Conservation (phyloP, 345 rosid genomes). For the Citrus cavaleriei region DNA sequence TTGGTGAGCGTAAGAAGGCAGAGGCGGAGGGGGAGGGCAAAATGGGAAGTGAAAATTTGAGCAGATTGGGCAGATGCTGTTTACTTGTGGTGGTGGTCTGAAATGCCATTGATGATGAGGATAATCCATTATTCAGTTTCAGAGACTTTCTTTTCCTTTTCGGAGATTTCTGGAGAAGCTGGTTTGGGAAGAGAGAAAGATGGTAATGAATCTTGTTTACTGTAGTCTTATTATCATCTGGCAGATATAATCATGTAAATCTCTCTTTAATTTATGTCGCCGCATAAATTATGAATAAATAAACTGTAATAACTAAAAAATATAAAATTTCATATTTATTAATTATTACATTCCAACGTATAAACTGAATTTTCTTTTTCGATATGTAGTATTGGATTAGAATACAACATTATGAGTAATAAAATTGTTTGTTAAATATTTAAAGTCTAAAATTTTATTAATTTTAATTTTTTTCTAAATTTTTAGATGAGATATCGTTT, state of each 20-base stretch:
- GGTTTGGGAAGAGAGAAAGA: not conserved
- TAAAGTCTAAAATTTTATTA: too few relatives aligned
- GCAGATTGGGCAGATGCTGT: slow-evolving; percentile 57
- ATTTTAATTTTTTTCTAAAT: too few relatives aligned
- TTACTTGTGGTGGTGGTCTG: slow-evolving; percentile 35
- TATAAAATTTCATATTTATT: too few relatives aligned
- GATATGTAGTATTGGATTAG: too few relatives aligned
- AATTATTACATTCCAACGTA: too few relatives aligned
- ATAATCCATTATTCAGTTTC: slow-evolving; percentile 7
- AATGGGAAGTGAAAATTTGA: slow-evolving; percentile 69
- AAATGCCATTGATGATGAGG: slow-evolving; percentile 65
- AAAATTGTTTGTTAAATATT: too few relatives aligned
- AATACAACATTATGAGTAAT: too few relatives aligned
- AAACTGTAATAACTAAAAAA: too few relatives aligned
- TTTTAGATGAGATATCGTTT: too few relatives aligned
- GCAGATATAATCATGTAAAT: not conserved
- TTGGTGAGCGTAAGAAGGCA: slow-evolving; percentile 21
- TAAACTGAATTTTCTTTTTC: too few relatives aligned
- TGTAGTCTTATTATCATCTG: not conserved
- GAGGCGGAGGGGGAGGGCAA: slow-evolving; percentile 48
- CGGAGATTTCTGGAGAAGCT: not conserved
- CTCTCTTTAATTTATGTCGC: not conserved
- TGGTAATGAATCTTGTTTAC: not conserved
- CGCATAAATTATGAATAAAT: not conserved
- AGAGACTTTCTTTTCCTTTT: not conserved